phyloP scores from a whole-genome alignment of 495 filamentous ascomycete genomes.

The Talaromyces proteolyticus region DNA sequence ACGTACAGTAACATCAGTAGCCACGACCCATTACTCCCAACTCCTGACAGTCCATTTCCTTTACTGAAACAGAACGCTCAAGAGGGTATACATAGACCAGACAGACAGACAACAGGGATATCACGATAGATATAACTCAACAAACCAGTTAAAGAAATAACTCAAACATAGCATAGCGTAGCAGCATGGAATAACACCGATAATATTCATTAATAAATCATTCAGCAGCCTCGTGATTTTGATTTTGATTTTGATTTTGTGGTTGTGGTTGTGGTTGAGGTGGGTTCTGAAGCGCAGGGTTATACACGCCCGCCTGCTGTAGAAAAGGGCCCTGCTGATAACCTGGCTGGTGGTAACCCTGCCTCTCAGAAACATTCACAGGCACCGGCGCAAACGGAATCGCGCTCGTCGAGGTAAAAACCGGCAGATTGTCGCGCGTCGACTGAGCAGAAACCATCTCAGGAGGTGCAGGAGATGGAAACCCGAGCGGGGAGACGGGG shows the following conservation, averaged over 20 bases:
- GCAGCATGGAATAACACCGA: too few species aligned
- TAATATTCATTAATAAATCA: too few species aligned
- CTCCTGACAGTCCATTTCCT: too few species aligned
- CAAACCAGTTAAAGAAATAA: too few species aligned
- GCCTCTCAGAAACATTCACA: neutral
- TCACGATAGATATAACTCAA: too few species aligned
- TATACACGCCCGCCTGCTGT: neutral
- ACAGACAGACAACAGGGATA: too few species aligned
- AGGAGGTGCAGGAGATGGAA: slow-evolving; percentile 17
- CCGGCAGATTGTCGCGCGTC: slow-evolving; percentile 40
- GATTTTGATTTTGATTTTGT: neutral
- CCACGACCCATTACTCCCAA: too few species aligned
- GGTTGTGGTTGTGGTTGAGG: neutral
- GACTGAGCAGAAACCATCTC: slow-evolving; percentile 21
- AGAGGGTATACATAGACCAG: too few species aligned
- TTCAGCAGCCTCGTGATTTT: too few species aligned
- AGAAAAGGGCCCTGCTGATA: neutral
- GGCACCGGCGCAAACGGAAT: slow-evolving; percentile 40
- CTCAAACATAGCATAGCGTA: too few species aligned
- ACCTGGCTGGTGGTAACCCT: neutral
- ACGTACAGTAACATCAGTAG: too few species aligned
- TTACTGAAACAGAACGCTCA: too few species aligned
- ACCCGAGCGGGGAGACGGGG: slow-evolving; percentile 1
- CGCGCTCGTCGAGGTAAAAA: slow-evolving; percentile 43
- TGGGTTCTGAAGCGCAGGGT: neutral